Conservation (phyloP, 2,329 filamentous ascomycete species). For the Fusarium sp. region DNA sequence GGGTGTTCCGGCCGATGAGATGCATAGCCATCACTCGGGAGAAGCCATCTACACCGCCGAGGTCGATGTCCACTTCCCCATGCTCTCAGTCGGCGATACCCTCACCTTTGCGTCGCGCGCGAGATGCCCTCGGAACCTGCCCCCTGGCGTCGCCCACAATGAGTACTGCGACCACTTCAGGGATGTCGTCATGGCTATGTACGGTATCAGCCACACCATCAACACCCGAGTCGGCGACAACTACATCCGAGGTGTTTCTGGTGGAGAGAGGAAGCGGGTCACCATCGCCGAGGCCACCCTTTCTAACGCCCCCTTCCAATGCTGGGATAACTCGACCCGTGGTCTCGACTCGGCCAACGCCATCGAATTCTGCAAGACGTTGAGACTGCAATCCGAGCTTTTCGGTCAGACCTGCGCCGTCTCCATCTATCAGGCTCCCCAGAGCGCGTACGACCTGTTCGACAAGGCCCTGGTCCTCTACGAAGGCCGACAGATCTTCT, state of each 20-base stretch:
- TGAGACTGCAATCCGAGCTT: slow-evolving; percentile 44
- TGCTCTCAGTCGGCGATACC: neutral
- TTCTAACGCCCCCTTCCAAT: slow-evolving; percentile 59
- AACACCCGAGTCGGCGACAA: slow-evolving; percentile 80
- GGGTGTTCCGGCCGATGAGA: slow-evolving; percentile 72
- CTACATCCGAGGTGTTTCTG: slow-evolving; percentile 76
- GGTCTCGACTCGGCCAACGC: slow-evolving; percentile 48
- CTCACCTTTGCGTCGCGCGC: neutral
- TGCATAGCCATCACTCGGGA: slow-evolving; percentile 79
- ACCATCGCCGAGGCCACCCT: slow-evolving; percentile 78
- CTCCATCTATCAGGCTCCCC: slow-evolving; percentile 71
- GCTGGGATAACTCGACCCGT: slow-evolving; percentile 50
- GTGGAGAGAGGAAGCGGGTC: slow-evolving; percentile 82
- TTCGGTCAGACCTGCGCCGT: slow-evolving; percentile 42
- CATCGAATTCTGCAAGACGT: slow-evolving; percentile 43
- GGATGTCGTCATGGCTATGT: slow-evolving; percentile 70
- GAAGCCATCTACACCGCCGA: slow-evolving; percentile 79
- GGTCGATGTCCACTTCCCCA: slow-evolving; percentile 11
- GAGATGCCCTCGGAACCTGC: slow-evolving; percentile 70
- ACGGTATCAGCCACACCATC: slow-evolving; percentile 79
- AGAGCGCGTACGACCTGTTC: slow-evolving; percentile 70
- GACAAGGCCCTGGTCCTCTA: slow-evolving; percentile 77
- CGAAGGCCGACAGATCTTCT: slow-evolving; percentile 76
- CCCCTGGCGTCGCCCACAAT: slow-evolving; percentile 62
- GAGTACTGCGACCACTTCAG: slow-evolving; percentile 70